Evolutionary conservation across 2,329 filamentous ascomycete species (phyloP).

Genomic region (Fusarium buxicola): DNA sequence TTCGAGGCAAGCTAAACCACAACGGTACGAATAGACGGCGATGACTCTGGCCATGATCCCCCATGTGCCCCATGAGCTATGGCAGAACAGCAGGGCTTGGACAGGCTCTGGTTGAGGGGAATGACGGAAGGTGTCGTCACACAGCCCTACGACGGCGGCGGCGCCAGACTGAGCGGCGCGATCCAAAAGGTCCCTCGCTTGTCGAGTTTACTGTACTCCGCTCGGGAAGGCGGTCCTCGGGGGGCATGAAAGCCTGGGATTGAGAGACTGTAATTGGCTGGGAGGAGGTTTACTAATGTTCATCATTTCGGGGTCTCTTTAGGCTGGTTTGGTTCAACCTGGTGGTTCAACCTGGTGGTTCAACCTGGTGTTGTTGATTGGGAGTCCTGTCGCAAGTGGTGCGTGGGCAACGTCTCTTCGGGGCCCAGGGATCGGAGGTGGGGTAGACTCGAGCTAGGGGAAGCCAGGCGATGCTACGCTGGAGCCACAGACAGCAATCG

Average conservation of each 20-base stretch:
- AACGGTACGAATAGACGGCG: slow-evolving; percentile 30
- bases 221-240: slow-evolving; percentile 37
- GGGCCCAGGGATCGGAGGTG: neutral
- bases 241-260: slow-evolving; percentile 37
- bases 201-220: slow-evolving; percentile 5
- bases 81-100: slow-evolving; percentile 16
- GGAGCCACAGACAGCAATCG: slow-evolving; percentile 24
- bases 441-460: slow-evolving; percentile 11
- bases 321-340: slow-evolving; percentile 10
- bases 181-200: slow-evolving; percentile 34
- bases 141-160: slow-evolving; percentile 48
- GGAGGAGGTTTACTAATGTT: slow-evolving; percentile 13
- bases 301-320: slow-evolving; percentile 21
- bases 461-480: slow-evolving; percentile 31
- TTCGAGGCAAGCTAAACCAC: slow-evolving; percentile 12
- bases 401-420: neutral
- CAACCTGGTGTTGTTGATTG: slow-evolving; percentile 8
- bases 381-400: neutral
- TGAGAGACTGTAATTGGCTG: slow-evolving; percentile 29
- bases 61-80: slow-evolving; percentile 1
- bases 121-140: slow-evolving; percentile 42
- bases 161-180: slow-evolving; percentile 32
- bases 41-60: slow-evolving; percentile 1
- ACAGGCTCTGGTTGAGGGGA: slow-evolving; percentile 9
- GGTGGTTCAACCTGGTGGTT: slow-evolving; percentile 1